Evolutionary conservation across 2,329 filamentous ascomycete genomes (phyloP), one percentile per base, ranked within the genome.

Genomic region (Talaromyces sp.): DNA sequence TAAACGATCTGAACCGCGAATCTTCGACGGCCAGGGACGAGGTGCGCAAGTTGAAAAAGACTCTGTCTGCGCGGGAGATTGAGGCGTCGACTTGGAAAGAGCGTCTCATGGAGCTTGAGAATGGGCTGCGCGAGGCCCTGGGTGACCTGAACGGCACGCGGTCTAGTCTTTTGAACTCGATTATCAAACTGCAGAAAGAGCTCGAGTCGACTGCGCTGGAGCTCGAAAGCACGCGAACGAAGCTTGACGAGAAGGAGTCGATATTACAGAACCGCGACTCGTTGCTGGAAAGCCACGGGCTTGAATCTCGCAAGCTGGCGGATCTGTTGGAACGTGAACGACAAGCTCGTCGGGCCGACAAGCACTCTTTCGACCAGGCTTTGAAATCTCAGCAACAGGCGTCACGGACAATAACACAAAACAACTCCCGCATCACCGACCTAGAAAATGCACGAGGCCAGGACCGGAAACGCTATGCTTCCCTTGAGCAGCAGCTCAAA

Each of bases 321-420:
- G 94, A 98, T 66, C 83, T 96, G 59, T 87, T 98, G 14, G 94
- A 98, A 57, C 96, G 96, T 69, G 95, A 99, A 77, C 87, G 92
- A 14, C 85, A 91, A 66, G 86, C 86, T 27, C 92, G 96, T 68
- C 89, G 92, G 65, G 90, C 91, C 69, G 95, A 96, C 63, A 92
- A 92, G 72, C 86, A 91, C 64, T 88, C 93, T 62, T 96, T 91
- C 68, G 95, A 99, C 69, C 91, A 90, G 42, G 89, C 91, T 69
- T 89, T 96, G 68, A 92, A 92, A 71, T 92, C 90, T 2, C 90
- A 96, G 63, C 89, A 93, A 63, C 91, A 95, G 66, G 90, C 95
- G 10, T 88, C 89, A n/a, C 87, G 91, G 34, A 95, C 91, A 1
- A 89, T 96, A 61, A 89, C 89, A 10, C 90, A 92, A 61, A 92